Evolutionary conservation across 2,329 filamentous ascomycete species (phyloP).

Genomic region (Chaetomium globosum): DNA sequence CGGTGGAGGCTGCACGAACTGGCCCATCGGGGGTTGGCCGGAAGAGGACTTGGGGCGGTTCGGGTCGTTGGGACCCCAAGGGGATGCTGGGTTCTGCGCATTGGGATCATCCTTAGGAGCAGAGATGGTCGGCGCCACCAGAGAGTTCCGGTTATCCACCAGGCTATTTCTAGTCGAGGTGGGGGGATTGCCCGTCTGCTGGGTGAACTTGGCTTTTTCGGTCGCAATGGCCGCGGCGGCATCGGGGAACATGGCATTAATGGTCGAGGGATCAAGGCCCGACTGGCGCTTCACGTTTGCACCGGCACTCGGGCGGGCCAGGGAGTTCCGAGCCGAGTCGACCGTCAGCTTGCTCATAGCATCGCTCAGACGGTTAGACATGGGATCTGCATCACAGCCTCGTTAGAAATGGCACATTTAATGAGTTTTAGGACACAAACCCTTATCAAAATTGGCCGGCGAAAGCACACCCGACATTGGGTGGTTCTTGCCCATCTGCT

Average conservation of each 20-base stretch:
- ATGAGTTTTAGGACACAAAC: constrained; percentile 49
- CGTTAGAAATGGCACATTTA: constrained; percentile 23
- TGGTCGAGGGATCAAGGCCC: constrained; percentile 86
- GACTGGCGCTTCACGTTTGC: constrained; percentile 87
- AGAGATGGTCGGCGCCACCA: constrained; percentile 74
- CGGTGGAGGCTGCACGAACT: constrained; percentile 82
- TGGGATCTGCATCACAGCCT: constrained; percentile 68
- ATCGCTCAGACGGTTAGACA: constrained; percentile 94
- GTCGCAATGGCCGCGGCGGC: constrained; percentile 97
- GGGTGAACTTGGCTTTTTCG: constrained; percentile 95
- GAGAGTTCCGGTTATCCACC: constrained; percentile 74
- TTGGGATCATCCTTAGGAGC: constrained; percentile 67
- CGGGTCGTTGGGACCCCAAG: constrained; percentile 68
- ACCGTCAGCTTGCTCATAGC: constrained; percentile 95
- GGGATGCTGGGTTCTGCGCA: constrained; percentile 71
- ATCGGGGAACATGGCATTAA: constrained; percentile 99
- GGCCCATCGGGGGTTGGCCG: constrained; percentile 84
- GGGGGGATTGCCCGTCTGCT: constrained; percentile 87
- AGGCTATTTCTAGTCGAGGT: constrained; percentile 92
- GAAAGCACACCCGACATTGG: constrained; percentile 95
- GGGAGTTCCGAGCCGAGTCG: constrained; percentile 82
- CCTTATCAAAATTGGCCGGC: constrained; percentile 95
- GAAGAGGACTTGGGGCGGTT: constrained; percentile 77
- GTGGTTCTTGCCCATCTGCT: constrained; percentile 98
- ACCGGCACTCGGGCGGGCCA: constrained; percentile 77